phyloP scores from a whole-genome alignment of 1,284 basidiomycete genomes.

The Heterobasidion parviporum region DNA sequence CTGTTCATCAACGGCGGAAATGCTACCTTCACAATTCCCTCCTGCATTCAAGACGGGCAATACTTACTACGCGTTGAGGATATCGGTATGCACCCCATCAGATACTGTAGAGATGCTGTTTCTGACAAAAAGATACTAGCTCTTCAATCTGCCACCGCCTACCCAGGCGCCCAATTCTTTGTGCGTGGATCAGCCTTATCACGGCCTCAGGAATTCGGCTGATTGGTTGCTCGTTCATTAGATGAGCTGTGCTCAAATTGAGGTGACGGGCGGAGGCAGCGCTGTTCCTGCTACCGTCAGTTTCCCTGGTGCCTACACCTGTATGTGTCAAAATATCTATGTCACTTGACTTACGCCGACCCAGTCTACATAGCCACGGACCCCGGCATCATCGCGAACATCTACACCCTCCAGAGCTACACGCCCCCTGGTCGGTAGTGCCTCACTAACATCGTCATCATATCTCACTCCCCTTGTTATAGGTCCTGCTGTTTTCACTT shows the following conservation, averaged over 20 bases:
- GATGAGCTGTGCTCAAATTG: slow-evolving; percentile 29
- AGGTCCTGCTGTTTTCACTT: slow-evolving; percentile 16
- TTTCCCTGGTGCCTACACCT: slow-evolving; percentile 20
- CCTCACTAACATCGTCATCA: neutral
- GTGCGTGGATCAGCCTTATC: neutral
- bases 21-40: slow-evolving; percentile 29
- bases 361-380: slow-evolving; percentile 19
- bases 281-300: slow-evolving; percentile 23
- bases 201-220: neutral
- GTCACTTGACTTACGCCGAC: slow-evolving; percentile 5
- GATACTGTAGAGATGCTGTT: neutral
- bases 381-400: slow-evolving; percentile 23
- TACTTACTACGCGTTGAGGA: slow-evolving; percentile 15
- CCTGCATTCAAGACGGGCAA: slow-evolving; percentile 15
- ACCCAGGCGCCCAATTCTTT: slow-evolving; percentile 22
- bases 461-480: neutral
- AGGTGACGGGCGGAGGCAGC: slow-evolving; percentile 26
- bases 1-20: slow-evolving; percentile 34
- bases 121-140: slow-evolving; percentile 11
- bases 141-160: slow-evolving; percentile 21
- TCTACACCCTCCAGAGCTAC: slow-evolving; percentile 13
- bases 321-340: slow-evolving; percentile 6
- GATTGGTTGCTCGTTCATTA: slow-evolving; percentile 4
- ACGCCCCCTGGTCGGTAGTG: slow-evolving; percentile 15
- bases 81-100: slow-evolving; percentile 11